Conservation (phyloP, 225 moss, liverwort and hornwort genomes). For the Physcomitrium patens region DNA sequence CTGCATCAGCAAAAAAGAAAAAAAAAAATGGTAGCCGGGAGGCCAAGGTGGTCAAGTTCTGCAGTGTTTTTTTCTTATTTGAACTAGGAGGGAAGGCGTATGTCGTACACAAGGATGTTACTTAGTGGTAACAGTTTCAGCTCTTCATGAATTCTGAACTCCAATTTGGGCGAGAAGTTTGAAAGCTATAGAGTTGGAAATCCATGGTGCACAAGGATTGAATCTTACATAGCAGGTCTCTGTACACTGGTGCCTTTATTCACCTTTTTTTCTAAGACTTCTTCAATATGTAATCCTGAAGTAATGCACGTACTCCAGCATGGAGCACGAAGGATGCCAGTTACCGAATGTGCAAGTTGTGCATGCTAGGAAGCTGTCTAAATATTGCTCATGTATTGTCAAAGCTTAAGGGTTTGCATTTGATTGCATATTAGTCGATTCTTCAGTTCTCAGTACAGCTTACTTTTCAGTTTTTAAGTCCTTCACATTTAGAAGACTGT, state of each 20-base stretch:
- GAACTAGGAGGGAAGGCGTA: neutral
- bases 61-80: neutral
- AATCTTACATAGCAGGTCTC: conserved; percentile 5
- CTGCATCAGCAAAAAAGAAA: no score
- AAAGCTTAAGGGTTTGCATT: neutral
- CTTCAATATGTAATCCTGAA: no score
- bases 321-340: neutral
- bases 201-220: neutral
- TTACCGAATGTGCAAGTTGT: neutral
- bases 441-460: neutral
- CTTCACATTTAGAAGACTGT: neutral
- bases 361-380: conserved; percentile 1
- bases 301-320: no score
- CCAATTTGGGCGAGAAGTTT: neutral
- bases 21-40: no score
- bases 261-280: neutral
- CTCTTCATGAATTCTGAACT: neutral
- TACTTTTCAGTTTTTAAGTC: neutral
- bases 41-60: neutral
- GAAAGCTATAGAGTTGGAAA: neutral
- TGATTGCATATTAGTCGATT: neutral
- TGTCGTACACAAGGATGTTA: no score
- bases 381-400: neutral
- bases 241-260: conserved; percentile 4
- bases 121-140: no score